Evolutionary conservation across 2,329 filamentous ascomycete species (phyloP), one percentile per base, ranked within the genome.

Genomic region (Microascus cirrosus): DNA sequence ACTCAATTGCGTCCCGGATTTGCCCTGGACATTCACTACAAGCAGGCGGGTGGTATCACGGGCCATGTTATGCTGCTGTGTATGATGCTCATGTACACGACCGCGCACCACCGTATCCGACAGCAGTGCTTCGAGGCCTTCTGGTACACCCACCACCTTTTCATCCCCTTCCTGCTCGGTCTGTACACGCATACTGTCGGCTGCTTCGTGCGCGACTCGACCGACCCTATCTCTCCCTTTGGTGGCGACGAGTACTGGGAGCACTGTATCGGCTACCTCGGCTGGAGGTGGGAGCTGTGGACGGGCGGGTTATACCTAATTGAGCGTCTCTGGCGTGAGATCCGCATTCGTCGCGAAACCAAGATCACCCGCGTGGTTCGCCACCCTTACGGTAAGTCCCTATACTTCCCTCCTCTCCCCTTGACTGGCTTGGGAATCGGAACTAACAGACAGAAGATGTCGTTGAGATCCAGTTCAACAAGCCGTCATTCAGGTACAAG

Each of bases 71-170:
- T 99, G 94, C 82, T 97, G 28, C 79, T 99, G n/a, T 97, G 92
- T 80, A 99, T 99, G 94, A 76, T 99, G 62, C 75, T 99, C 62
- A 99, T 99, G 80, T 99, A 95, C 74, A 99, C 94, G 1, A 96
- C 92, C 0, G 88, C 94, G 2, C 94, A 99, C 69, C 82, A 87
- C 65, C 88, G 90, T 63, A 97, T 99, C 63, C 88, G 94, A 58
- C 93, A 97, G 70, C 94, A 99, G 70, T 95, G 90, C 0, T 99
- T 92, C 68, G 94, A 99, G 74, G 95, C 93, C 0, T 99, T 99
- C 71, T 99, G 94, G 94, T 99, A 99, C 74, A 96, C 91, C 0
- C 94, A 99, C 73, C 94, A 99, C 67, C 82, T 99, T n/a, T 97
- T 97, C 67, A 88, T 99, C 60, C 93, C 94, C 1, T 99, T 99